Conservation (phyloP, 805 yeast genomes). For the Cyberlindnera mrakii region DNA sequence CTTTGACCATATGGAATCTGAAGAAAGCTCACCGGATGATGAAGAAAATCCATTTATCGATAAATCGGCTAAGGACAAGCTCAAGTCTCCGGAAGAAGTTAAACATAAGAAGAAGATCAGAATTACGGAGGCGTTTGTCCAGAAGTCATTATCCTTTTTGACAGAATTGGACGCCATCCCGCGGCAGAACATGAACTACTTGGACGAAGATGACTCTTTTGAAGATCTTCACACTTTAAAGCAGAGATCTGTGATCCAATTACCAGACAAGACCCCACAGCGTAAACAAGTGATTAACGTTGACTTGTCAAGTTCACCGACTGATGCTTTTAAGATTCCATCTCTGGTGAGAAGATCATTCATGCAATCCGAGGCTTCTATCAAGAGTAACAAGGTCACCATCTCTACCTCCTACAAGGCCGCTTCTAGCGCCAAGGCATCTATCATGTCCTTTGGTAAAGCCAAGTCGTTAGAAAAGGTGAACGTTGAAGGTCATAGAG, state of each 20-base stretch:
- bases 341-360: conserved; percentile 41
- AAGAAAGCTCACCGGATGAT: conserved; percentile 23
- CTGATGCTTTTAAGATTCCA: conserved; percentile 27
- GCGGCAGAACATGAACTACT: not conserved
- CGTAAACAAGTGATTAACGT: conserved; percentile 17
- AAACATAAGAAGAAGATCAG: conserved; percentile 26
- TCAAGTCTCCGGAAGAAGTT: conserved; percentile 13
- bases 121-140: conserved; percentile 50
- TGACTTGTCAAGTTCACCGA: conserved; percentile 16
- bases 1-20: conserved; percentile 23
- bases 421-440: conserved; percentile 50
- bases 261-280: conserved; percentile 25
- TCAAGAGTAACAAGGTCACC: conserved; percentile 42
- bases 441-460: conserved; percentile 48
- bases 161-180: conserved; percentile 25
- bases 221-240: conserved; percentile 45
- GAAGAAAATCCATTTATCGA: conserved; percentile 25
- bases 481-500: conserved; percentile 15
- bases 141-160: conserved; percentile 49
- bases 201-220: conserved; percentile 30
- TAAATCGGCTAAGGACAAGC: conserved; percentile 5
- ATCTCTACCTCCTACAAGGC: conserved; percentile 47
- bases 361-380: conserved; percentile 29
- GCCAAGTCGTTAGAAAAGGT: conserved; percentile 10
- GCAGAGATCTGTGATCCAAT: conserved; percentile 31